Conservation (phyloP, 2,329 filamentous ascomycete species). For the Aureobasidium sp. region DNA sequence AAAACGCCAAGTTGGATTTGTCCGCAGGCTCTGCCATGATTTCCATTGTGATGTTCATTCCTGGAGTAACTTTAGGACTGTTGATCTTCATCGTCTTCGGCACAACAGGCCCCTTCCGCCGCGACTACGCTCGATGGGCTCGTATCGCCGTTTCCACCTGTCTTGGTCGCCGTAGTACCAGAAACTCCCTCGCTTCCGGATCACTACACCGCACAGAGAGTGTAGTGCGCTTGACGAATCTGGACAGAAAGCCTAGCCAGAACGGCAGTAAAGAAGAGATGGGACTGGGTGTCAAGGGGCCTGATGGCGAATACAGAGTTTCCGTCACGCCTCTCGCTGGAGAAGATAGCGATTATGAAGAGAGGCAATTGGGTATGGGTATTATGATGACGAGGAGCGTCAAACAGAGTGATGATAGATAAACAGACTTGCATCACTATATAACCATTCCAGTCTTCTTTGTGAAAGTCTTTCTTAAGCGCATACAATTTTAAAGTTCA, state of each 20-base stretch:
- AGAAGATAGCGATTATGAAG: neutral
- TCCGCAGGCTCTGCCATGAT: conserved; percentile 8
- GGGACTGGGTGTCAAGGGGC: neutral
- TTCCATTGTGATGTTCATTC: conserved; percentile 16
- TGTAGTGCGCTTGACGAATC: conserved; percentile 4
- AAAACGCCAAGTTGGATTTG: conserved; percentile 14
- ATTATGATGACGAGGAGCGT: conserved; percentile 6
- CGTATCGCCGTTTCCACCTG: neutral
- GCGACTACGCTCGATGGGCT: conserved; percentile 11
- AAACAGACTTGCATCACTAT: neutral
- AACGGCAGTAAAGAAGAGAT: neutral
- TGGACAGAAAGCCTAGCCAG: neutral
- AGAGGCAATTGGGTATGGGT: neutral
- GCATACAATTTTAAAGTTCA: no score
- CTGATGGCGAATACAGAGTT: neutral
- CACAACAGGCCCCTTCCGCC: conserved; percentile 14
- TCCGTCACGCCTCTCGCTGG: neutral
- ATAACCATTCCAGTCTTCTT: no score
- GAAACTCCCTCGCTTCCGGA: neutral
- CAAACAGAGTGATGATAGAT: conserved; percentile 4
- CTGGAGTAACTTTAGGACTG: conserved; percentile 7
- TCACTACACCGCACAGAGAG: neutral
- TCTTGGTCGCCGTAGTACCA: neutral
- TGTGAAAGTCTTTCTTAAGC: no score
- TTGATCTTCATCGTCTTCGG: conserved; percentile 12